These are phyloP conservation scores for Penicillium hesseltinei DNA, from an alignment of 2,329 filamentous ascomycete genomes.

Conservation along the genomic window DNA sequence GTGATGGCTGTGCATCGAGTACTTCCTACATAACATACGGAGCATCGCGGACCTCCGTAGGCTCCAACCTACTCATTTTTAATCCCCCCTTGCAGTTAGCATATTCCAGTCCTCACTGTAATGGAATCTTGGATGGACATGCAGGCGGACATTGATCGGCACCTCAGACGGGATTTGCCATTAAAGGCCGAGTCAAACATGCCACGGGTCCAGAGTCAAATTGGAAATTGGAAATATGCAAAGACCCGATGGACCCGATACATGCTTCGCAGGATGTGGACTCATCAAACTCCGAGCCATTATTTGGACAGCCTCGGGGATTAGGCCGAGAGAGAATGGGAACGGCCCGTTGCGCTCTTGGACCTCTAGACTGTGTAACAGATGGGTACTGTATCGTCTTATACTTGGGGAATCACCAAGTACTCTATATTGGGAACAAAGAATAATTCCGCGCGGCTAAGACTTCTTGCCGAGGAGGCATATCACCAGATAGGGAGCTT, in stretches of 20 bases:
- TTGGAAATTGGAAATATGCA: neutral
- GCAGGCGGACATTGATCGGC: neutral
- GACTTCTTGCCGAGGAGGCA: neutral
- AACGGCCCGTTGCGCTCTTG: slow-evolving; percentile 6
- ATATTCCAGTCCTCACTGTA: neutral
- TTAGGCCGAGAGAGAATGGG: neutral
- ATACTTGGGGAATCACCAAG: no score
- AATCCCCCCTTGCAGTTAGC: neutral
- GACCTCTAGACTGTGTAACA: neutral
- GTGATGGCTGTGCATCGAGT: slow-evolving; percentile 10
- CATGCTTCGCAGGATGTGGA: neutral
- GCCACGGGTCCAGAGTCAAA: neutral
- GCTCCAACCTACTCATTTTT: neutral
- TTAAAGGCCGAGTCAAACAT: neutral
- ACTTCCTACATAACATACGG: neutral
- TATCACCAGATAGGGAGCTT: neutral
- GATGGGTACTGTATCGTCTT: no score
- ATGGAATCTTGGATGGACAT: neutral
- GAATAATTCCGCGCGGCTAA: neutral
- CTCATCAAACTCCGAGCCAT: neutral
- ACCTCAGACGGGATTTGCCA: neutral
- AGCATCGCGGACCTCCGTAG: neutral
- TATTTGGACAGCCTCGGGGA: neutral
- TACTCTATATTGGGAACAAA: neutral
- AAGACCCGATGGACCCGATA: neutral